Percentiles rank a stretch among this genome's conserved stretches.
Evolutionary conservation across 2,329 filamentous ascomycete genomes (phyloP).

Genomic region (Aspergillus sojae): DNA sequence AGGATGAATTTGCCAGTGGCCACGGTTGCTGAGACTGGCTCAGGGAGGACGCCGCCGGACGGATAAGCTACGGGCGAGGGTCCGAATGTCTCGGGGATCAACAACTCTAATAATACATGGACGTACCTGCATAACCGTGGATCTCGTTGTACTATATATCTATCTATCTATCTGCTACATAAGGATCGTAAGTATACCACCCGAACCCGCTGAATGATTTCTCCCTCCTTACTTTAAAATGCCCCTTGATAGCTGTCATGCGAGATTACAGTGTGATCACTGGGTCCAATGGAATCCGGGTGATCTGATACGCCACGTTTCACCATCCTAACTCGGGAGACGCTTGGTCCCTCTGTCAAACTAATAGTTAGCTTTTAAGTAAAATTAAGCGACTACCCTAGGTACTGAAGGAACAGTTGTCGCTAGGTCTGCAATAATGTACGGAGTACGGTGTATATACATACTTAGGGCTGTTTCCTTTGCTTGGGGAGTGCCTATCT

Average conservation of each 20-base stretch:
- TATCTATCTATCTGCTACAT: neutral
- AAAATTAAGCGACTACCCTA: conserved; percentile 11
- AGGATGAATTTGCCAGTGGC: conserved; percentile 9
- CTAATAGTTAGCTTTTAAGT: neutral
- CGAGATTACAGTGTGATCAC: conserved; percentile 25
- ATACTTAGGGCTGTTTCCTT: neutral
- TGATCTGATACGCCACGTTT: conserved; percentile 28
- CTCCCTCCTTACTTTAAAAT: neutral
- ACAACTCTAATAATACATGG: conserved; percentile 23
- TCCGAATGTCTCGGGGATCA: conserved; percentile 19
- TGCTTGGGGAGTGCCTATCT: neutral
- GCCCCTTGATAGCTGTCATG: conserved; percentile 12
- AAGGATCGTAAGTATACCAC: neutral
- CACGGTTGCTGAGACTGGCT: conserved; percentile 1
- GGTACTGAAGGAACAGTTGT: neutral
- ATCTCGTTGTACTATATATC: conserved; percentile 12
- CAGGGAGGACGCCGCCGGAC: neutral
- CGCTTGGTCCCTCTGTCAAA: conserved; percentile 1
- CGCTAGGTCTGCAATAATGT: neutral
- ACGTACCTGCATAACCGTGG: conserved; percentile 23
- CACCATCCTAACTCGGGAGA: conserved; percentile 17
- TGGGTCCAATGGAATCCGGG: conserved; percentile 13
- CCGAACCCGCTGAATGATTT: neutral
- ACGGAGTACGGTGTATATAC: neutral
- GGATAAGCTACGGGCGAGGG: conserved; percentile 18